Percentiles rank a stretch among this genome's conserved stretches.
phyloP scores from a whole-genome alignment of 1,284 basidiomycete species.

The Pascua guehoae region DNA sequence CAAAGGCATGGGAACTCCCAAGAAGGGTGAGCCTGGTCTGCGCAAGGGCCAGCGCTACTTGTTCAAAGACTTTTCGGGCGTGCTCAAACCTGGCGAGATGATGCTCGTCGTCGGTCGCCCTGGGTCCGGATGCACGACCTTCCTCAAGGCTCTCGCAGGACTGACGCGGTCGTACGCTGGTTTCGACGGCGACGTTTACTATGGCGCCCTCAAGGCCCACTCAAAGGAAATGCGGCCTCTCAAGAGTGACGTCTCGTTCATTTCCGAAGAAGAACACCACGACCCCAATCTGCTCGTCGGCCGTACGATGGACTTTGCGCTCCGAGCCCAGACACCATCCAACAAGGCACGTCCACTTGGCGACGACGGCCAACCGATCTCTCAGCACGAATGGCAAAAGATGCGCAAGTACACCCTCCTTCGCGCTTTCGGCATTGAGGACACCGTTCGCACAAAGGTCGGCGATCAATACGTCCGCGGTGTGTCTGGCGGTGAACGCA shows the following conservation, averaged over 20 bases:
- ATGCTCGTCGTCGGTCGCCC: slow-evolving; percentile 49
- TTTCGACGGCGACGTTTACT: slow-evolving; percentile 49
- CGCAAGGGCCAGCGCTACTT: slow-evolving; percentile 41
- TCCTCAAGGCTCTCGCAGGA: slow-evolving; percentile 51
- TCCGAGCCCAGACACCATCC: slow-evolving; percentile 37
- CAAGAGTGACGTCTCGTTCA: slow-evolving; percentile 28
- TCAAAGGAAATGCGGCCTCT: slow-evolving; percentile 10
- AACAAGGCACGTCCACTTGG: slow-evolving; percentile 23
- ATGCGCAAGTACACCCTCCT: slow-evolving; percentile 42
- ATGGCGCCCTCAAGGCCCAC: slow-evolving; percentile 39
- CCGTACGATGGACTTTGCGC: slow-evolving; percentile 44
- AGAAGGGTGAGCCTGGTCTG: slow-evolving; percentile 29
- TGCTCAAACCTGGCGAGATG: slow-evolving; percentile 44
- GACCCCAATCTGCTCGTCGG: slow-evolving; percentile 43
- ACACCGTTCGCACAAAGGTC: slow-evolving; percentile 53
- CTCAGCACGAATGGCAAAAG: slow-evolving; percentile 28
- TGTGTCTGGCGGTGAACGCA: slow-evolving; percentile 17
- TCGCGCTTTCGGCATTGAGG: slow-evolving; percentile 69
- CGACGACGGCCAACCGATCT: slow-evolving; percentile 25
- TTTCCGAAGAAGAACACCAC: slow-evolving; percentile 44
- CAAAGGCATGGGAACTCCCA: slow-evolving; percentile 18
- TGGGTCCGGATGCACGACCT: slow-evolving; percentile 51
- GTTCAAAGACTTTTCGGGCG: slow-evolving; percentile 35
- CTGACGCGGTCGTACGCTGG: slow-evolving; percentile 47
- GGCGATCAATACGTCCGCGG: slow-evolving; percentile 23